phyloP scores from a whole-genome alignment of 805 yeast genomes.

The Monosporozyma yasuniensis region DNA sequence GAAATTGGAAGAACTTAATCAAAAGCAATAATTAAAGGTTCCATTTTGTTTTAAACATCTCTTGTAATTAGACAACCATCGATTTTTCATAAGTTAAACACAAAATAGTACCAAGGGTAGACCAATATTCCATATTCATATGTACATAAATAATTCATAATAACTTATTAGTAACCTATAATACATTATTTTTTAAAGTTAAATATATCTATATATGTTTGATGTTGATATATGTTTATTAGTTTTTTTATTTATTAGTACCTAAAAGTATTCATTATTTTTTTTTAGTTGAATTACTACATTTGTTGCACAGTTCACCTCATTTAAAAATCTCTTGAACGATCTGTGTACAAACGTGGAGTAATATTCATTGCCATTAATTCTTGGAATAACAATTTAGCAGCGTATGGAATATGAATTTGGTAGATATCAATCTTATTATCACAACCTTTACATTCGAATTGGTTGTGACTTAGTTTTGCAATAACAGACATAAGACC shows the following conservation, averaged over 20 bases:
- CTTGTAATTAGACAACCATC: neutral
- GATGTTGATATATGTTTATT: neutral
- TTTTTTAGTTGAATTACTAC: neutral
- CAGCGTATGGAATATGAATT: conserved; percentile 97
- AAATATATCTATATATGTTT: neutral
- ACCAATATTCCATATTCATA: neutral
- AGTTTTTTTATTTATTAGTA: neutral
- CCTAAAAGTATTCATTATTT: neutral
- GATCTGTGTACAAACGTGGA: conserved; percentile 93
- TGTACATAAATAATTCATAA: neutral
- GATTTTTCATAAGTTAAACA: neutral
- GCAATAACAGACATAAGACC: conserved; percentile 98
- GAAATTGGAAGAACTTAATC: neutral
- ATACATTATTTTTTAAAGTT: conserved; percentile 4
- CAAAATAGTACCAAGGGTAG: neutral
- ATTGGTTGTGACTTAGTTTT: conserved; percentile 92
- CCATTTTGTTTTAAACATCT: neutral
- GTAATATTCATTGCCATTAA: conserved; percentile 99
- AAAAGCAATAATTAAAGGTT: neutral
- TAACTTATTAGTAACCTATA: conserved; percentile 2
- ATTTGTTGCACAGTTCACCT: neutral
- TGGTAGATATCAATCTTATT: conserved; percentile 97
- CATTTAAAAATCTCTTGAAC: conserved; percentile 38
- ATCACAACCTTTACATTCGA: conserved; percentile 97
- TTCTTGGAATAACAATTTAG: conserved; percentile 95